phyloP scores from a whole-genome alignment of 148 eudicot genomes.

The Spergularia marina region DNA sequence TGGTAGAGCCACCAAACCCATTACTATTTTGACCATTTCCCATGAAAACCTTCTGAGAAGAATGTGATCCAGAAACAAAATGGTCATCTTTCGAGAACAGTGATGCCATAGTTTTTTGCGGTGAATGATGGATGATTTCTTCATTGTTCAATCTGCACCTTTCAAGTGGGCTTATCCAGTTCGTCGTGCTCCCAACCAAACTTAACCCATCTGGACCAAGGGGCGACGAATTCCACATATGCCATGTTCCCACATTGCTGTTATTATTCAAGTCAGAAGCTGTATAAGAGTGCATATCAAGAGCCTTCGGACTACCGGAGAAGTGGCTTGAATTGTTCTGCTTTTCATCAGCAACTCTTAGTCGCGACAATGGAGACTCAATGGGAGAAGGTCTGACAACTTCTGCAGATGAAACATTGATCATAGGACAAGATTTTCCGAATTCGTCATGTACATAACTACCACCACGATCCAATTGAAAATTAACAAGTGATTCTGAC shows the following conservation, averaged over 20 bases:
- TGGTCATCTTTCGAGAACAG: conserved; percentile 67
- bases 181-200: conserved; percentile 50
- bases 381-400: conserved; percentile 77
- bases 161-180: conserved; percentile 62
- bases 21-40: conserved; percentile 50
- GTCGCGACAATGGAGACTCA: conserved; percentile 81
- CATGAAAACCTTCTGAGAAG: conserved; percentile 42
- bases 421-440: conserved; percentile 46
- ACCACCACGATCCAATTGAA: conserved; percentile 70
- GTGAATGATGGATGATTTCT: conserved; percentile 38
- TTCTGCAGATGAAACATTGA: conserved; percentile 47
- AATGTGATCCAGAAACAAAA: conserved; percentile 40
- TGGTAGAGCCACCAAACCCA: conserved; percentile 38
- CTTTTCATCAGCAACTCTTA: conserved; percentile 63
- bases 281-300: conserved; percentile 42
- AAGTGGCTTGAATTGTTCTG: conserved; percentile 44
- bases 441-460: conserved; percentile 57
- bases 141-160: conserved; percentile 53
- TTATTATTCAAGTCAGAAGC: conserved; percentile 35
- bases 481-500: conserved; percentile 86
- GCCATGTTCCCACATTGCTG: conserved; percentile 74
- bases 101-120: conserved; percentile 74
- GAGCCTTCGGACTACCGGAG: conserved; percentile 50
- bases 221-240: conserved; percentile 85
- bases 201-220: conserved; percentile 76